Conservation (phyloP, 2,329 filamentous ascomycete genomes). For the Cercospora beticola region DNA sequence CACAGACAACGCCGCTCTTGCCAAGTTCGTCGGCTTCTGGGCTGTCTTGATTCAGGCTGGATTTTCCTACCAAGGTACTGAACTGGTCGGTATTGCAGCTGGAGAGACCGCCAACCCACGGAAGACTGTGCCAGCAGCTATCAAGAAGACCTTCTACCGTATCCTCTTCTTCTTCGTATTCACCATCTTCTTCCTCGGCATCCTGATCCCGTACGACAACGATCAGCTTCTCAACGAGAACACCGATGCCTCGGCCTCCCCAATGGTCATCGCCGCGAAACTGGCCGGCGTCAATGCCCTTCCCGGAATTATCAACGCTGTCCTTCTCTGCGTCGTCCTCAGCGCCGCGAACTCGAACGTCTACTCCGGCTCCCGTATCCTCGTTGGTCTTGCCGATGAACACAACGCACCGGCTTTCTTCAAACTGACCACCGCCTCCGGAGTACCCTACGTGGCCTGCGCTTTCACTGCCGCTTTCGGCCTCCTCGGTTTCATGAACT, state of each 20-base stretch:
- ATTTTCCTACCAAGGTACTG: conserved; percentile 58
- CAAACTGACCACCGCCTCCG: conserved; percentile 57
- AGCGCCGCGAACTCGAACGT: conserved; percentile 68
- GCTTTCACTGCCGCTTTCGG: conserved; percentile 64
- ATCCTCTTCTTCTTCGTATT: conserved; percentile 41
- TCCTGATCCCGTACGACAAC: conserved; percentile 40
- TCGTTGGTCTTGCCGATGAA: conserved; percentile 67
- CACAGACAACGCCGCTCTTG: conserved; percentile 31
- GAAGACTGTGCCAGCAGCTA: conserved; percentile 44
- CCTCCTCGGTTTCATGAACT: conserved; percentile 70
- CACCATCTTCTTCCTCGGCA: conserved; percentile 39
- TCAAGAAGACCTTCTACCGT: conserved; percentile 41
- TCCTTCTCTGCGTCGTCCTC: conserved; percentile 67
- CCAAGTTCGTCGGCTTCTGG: conserved; percentile 51
- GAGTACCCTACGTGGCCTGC: conserved; percentile 75
- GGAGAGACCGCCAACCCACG: conserved; percentile 54
- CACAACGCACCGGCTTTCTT: conserved; percentile 55
- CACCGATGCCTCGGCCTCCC: conserved; percentile 54
- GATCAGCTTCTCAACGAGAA: conserved; percentile 39
- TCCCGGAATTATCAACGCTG: conserved; percentile 67
- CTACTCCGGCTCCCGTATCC: conserved; percentile 67
- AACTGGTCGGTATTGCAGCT: conserved; percentile 55
- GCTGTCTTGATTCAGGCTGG: conserved; percentile 58
- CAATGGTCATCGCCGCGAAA: conserved; percentile 66
- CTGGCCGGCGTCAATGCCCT: conserved; percentile 61